Evolutionary conservation across 176 grass and related monocot genomes (phyloP), one percentile per base, ranked within the genome.

Genomic region (Aegilops speltoides): DNA sequence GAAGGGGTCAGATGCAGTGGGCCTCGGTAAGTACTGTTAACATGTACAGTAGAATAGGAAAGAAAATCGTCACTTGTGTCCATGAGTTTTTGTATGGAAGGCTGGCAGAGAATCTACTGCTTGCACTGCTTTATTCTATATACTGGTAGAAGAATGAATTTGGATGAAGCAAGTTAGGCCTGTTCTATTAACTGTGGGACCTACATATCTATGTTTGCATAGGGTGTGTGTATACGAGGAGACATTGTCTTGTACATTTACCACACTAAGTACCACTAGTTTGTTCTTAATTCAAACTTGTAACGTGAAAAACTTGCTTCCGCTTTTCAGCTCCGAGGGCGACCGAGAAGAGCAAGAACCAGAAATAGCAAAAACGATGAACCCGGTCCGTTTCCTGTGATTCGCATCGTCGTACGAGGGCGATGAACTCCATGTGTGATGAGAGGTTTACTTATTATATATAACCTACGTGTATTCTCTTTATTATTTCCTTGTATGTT

Each of bases 1-100:
- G 89, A 91, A 91, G 89, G 80, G 85, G 20, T 84, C 89, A 17
- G 89, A 91, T 80, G 89, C 89, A 79, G 89, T 91, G 66, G 89
- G 89, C 57, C 85, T 91, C 68, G 85, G 89, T 91, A 91, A 91
- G 89, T 84, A 79, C 24, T 46, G 23, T 40, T 67, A 50, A 25
- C 45, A 17, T 64, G 9, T 40, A 8, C 36, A 28, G 52, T 64
- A 65, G 23, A 62, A 86, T 64, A 79, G 79, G 24, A 23, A 64
- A 40, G 78, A 13, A 23, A 65, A 41, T 8, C 23, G 11, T 83
- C 78, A 14, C 31, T 2, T 33, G 33, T 78, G 65, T 79, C 33
- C 74, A 66, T 83, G 79, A 6, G 24, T 73, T 70, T 82, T 82
- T 34, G 28, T 65, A 33, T 83, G 19, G 56, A 79, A 22, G 70